Evolutionary conservation across 345 rosid genomes (phyloP), one percentile per base, ranked within the genome.

Genomic region (Cardiospermum halicacabum): DNA sequence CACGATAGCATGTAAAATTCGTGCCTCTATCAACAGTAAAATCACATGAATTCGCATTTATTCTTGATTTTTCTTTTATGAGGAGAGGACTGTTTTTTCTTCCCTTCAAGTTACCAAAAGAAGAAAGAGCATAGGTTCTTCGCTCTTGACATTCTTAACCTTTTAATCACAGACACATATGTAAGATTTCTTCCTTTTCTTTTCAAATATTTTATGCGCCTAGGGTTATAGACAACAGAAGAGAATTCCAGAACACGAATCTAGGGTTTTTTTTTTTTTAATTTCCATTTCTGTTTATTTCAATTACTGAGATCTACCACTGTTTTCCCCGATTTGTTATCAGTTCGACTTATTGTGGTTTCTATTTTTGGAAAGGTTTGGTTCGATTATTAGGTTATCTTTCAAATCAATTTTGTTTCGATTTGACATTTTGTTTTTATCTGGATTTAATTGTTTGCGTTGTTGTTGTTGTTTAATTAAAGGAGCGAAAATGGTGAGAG

Each of bases 91-190:
- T 66, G 63, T 58, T 67, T 58, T 62, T 67, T n/a, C n/a, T 48
- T 27, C 15, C 65, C 19, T 67, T 70, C 42, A 67, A 37, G 69
- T 75, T 82, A 66, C 91, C 82, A 80, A 85, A 83, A 83, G 74
- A 79, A 84, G 95, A 83, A 85, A 81, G 77, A 63, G 81, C 74
- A 75, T 60, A 68, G 75, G 76, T 85, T 72, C 85, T 83, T 67
- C 50, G 0, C 8, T 21, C 26, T 19, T 58, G 39, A 24, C 56
- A 3, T 27, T 31, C 27, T 27, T 13, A 2, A 36, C 22, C 18
- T 26, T 15, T 27, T 54, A 54, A 18, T 54, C 47, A 12, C 19
- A 12, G 58, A 28, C 26, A 36, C 50, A 45, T n/a, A 6, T 54
- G 25, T 47, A 5, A 19, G 51, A 47, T 18, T 19, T 60, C 16